Conservation (phyloP, 1,139 yeast genomes). For the Sugiyamaella pinicola region DNA sequence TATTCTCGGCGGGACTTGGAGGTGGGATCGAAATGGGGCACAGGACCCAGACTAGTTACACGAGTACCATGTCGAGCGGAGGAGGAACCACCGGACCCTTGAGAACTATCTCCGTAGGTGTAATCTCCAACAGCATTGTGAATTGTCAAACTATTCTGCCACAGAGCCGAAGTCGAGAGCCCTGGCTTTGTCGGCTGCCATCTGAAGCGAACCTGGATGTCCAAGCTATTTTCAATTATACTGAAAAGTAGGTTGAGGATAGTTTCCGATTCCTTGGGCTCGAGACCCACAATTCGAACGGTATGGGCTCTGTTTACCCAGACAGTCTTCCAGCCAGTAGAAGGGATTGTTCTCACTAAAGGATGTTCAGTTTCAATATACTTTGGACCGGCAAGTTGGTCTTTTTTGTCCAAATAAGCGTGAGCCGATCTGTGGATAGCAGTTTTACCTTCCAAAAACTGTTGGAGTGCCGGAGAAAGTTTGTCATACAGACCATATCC, state of each 20-base stretch:
- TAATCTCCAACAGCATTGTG: conserved; percentile 56
- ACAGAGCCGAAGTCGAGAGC: conserved; percentile 56
- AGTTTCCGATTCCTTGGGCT: conserved; percentile 46
- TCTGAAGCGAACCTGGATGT: conserved; percentile 57
- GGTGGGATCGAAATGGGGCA: conserved; percentile 53
- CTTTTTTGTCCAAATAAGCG: conserved; percentile 45
- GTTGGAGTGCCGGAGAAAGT: conserved; percentile 52
- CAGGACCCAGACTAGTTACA: conserved; percentile 60
- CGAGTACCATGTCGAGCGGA: conserved; percentile 60
- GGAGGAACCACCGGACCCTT: too few relatives aligned
- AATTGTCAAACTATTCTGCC: conserved; percentile 60
- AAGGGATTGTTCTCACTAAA: conserved; percentile 54
- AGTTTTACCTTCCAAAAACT: conserved; percentile 53
- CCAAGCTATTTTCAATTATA: conserved; percentile 50
- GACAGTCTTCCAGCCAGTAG: conserved; percentile 57
- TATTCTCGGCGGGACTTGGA: conserved; percentile 60
- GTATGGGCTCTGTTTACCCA: conserved; percentile 51
- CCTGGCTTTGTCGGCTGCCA: conserved; percentile 56
- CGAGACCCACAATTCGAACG: conserved; percentile 49
- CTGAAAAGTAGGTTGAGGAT: conserved; percentile 48
- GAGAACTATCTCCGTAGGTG: conserved; percentile 40
- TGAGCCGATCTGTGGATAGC: conserved; percentile 53
- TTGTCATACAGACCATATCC: conserved; percentile 57
- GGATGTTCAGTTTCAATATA: conserved; percentile 51
- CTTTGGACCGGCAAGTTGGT: conserved; percentile 50